Conservation (phyloP, 148 eudicot genomes). For the Rhododendron mucronatum region DNA sequence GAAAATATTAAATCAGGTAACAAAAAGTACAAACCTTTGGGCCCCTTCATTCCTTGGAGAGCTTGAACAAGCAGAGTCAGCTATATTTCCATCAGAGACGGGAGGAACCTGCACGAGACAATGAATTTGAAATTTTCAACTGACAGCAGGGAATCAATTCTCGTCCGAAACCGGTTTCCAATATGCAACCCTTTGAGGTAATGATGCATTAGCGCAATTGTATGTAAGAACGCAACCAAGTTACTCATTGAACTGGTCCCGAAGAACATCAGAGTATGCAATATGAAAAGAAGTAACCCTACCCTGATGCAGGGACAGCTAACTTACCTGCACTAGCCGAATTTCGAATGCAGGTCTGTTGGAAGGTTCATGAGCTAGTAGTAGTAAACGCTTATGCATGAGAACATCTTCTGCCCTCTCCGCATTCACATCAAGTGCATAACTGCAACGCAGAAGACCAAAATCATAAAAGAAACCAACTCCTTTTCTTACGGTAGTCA, state of each 20-base stretch:
- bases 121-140: neutral
- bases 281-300: neutral
- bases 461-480: neutral
- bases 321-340: constrained; percentile 86
- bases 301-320: neutral
- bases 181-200: neutral
- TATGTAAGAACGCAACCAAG: neutral
- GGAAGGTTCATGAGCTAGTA: constrained; percentile 75
- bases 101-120: constrained; percentile 55
- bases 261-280: constrained; percentile 3
- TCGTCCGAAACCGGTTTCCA: neutral
- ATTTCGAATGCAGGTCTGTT: constrained; percentile 85
- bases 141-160: neutral
- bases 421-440: constrained; percentile 95
- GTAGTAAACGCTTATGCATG: constrained; percentile 66
- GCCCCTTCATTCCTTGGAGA: constrained; percentile 32
- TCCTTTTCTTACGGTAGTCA: neutral
- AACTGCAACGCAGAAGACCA: constrained; percentile 44
- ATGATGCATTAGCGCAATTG: neutral
- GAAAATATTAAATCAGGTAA: neutral
- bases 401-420: constrained; percentile 98
- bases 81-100: constrained; percentile 40
- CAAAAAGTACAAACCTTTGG: constrained; percentile 42
- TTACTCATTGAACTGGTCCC: neutral
- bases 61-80: constrained; percentile 36